Evolutionary conservation across 805 yeast genomes (phyloP).

Genomic region (Danielozyma ontarioensis): DNA sequence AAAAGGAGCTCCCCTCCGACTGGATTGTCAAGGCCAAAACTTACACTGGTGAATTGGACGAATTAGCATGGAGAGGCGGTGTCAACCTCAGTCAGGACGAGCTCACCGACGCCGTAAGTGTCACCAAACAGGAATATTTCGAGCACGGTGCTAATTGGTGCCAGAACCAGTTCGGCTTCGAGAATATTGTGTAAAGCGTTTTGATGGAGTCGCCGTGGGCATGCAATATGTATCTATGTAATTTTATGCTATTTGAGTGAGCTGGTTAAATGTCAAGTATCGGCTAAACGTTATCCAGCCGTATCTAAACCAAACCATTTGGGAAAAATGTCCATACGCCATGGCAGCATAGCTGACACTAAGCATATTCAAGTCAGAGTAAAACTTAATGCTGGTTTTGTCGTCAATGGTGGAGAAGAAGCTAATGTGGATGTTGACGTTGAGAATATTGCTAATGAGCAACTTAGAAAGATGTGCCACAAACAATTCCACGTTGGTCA

Average conservation of each 20-base stretch:
- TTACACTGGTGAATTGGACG: conserved; percentile 16
- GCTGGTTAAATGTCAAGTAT: conserved; percentile 72
- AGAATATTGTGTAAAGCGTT: conserved; percentile 14
- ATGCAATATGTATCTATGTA: too few species aligned
- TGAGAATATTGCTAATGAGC: conserved; percentile 23
- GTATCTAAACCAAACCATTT: conserved; percentile 93
- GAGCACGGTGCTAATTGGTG: conserved; percentile 75
- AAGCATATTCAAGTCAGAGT: conserved; percentile 35
- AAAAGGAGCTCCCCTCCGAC: conserved; percentile 64
- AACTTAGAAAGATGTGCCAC: conserved; percentile 31
- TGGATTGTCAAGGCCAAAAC: conserved; percentile 53
- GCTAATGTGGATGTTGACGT: conserved; percentile 33
- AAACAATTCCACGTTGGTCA: conserved; percentile 38
- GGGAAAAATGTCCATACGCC: conserved; percentile 78
- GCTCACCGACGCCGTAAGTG: conserved; percentile 46
- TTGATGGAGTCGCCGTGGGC: too few species aligned
- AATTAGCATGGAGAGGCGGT: conserved; percentile 36
- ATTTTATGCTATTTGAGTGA: conserved; percentile 24
- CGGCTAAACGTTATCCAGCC: conserved; percentile 78
- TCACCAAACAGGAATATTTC: conserved; percentile 73
- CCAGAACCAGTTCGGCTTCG: conserved; percentile 46
- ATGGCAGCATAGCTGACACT: conserved; percentile 58
- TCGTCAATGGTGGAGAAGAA: conserved; percentile 24
- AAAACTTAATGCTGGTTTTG: conserved; percentile 5
- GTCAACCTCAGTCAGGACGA: conserved; percentile 28